A percentile compares a stretch with the other conserved stretches of the same genome.
Evolutionary conservation across 2,329 filamentous ascomycete genomes (phyloP).

Genomic region (Colletotrichum sp.): DNA sequence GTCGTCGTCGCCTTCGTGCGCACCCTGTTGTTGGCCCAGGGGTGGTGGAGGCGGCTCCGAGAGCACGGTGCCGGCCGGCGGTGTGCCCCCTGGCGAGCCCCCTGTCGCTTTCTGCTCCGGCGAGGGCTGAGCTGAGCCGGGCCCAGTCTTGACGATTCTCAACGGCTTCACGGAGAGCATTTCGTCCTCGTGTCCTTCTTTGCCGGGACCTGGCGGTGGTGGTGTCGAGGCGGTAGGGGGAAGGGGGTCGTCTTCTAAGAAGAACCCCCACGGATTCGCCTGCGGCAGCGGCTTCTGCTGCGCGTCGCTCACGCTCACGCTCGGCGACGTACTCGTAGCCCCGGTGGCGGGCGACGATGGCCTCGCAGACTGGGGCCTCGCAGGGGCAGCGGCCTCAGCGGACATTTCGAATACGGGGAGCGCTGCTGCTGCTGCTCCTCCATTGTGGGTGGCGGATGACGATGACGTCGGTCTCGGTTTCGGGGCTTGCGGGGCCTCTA

Average conservation of each 20-base stretch:
- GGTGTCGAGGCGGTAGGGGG: background rate
- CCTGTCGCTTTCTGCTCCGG: background rate
- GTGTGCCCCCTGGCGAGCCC: background rate
- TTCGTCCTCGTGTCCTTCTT: background rate
- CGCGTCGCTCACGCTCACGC: background rate
- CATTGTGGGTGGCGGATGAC: background rate
- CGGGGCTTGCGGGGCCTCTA: constrained; percentile 3
- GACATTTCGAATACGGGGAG: constrained; percentile 9
- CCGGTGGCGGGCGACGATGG: background rate
- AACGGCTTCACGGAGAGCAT: constrained; percentile 10
- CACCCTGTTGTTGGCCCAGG: background rate
- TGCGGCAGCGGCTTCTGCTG: constrained; percentile 3
- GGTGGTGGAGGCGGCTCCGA: background rate
- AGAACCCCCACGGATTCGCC: constrained; percentile 24
- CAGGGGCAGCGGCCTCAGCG: background rate
- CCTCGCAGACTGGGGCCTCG: background rate
- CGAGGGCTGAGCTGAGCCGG: background rate
- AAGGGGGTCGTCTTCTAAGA: constrained; percentile 5
- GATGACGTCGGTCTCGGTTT: background rate
- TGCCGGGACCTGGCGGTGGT: background rate
- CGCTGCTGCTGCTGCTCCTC: background rate
- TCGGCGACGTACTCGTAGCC: background rate
- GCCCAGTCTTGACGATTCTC: constrained; percentile 15
- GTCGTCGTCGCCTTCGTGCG: background rate
- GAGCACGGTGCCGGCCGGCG: background rate